Base-by-base conservation (phyloP, 129 eudicot genomes). In the Lactuca saligna region DNA sequence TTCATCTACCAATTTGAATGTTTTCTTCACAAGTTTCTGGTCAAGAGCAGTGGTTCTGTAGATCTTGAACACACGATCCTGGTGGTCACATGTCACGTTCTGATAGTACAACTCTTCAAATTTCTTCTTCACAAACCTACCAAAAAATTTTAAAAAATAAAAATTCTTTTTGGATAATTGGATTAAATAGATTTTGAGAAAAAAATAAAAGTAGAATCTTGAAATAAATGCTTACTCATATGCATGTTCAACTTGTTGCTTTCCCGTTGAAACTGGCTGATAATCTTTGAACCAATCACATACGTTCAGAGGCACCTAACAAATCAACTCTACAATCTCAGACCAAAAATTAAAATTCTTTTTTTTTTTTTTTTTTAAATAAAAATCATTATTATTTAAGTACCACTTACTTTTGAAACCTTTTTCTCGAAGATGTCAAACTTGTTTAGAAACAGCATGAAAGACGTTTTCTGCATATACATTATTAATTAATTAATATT, bases 251-350 rank as follows among this genome's bases (percentile, higher is more conserved):
- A 83, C 79, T 82, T 93, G 97, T 84, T 93, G 96, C 75, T 93
- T 93, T 75, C 97, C 96, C 6, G 95, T 77, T 49, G 96, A 85
- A 81, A 86, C 86, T 8, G 87, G 88, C 77, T 89, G 96, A 83
- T 93, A 89, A 81, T 93, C 95, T 81, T 85, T 87, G 68, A 89
- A 93, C 98, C 98, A 93, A 37, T 83, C 95, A 38, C 98, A 93
- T 55, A 72, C 82, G 55, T 76, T 89, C 54, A 93, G 69, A 17
- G 98, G 96, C 15, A 93, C 96, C 98, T 93, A 79, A 57, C 76
- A 13, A 38, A 62, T 73, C 39, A 65, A 54, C 64, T 54, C 59
- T 10, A 7, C 29, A 68, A 73, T 41, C 39, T 66, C 49, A 79
- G 58, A 58, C 57, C n/a, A 56, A 79, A 70, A 17, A 64, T 55